A percentile compares a stretch with the other conserved stretches of the same genome.
Conservation (phyloP, 2,329 filamentous ascomycete genomes). For the Alternaria ventricosa region DNA sequence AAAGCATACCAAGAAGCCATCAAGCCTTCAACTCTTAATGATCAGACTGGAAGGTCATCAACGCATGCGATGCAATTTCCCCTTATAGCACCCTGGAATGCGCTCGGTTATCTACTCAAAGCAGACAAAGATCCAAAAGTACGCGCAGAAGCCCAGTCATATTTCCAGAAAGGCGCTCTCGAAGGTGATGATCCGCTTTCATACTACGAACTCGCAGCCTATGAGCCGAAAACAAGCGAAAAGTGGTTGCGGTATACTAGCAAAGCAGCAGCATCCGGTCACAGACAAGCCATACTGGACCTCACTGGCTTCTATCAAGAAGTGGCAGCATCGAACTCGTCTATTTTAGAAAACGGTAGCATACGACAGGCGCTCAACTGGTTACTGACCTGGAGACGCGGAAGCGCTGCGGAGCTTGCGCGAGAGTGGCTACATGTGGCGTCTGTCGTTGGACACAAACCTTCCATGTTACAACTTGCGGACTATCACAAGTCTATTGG, state of each 20-base stretch:
- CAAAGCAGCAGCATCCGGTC: slow-evolving; percentile 53
- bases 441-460: slow-evolving; percentile 37
- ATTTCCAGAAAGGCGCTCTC: slow-evolving; percentile 46
- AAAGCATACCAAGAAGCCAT: slow-evolving; percentile 33
- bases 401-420: slow-evolving; percentile 25
- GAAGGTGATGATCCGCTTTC: slow-evolving; percentile 54
- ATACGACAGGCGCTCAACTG: slow-evolving; percentile 31
- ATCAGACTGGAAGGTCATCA: slow-evolving; percentile 8
- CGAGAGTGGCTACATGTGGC: slow-evolving; percentile 42
- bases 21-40: slow-evolving; percentile 18
- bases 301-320: slow-evolving; percentile 51
- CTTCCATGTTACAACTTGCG: slow-evolving; percentile 34
- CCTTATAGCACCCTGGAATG: slow-evolving; percentile 40
- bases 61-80: slow-evolving; percentile 35
- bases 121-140: slow-evolving; percentile 16
- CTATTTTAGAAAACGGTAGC: slow-evolving; percentile 10
- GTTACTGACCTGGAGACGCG: slow-evolving; percentile 27
- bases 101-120: slow-evolving; percentile 35
- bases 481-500: slow-evolving; percentile 23
- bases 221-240: slow-evolving; percentile 32
- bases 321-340: slow-evolving; percentile 31
- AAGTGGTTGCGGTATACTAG: slow-evolving; percentile 54
- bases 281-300: slow-evolving; percentile 46
- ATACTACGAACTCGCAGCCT: slow-evolving; percentile 46
- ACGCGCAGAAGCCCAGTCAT: slow-evolving; percentile 33